Evolutionary conservation across 164 flowering plant species (phyloP), one percentile per base, ranked within the genome.

Genomic region (Aristolochia contorta): DNA sequence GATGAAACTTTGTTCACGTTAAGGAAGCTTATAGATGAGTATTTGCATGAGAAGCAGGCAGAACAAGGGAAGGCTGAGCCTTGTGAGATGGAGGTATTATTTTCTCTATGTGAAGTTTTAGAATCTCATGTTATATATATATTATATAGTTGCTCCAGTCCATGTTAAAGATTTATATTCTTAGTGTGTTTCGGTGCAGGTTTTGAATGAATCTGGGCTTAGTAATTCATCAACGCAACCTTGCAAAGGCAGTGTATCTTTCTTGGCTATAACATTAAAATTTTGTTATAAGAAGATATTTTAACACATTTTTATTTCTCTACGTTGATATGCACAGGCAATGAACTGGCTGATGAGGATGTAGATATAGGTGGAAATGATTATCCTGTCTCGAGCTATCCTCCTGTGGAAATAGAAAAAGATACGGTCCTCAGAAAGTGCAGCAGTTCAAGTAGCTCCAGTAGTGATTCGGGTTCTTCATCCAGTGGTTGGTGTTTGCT

Each of bases 321-420:
- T 13, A 13, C 9, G 55, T 61, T 25, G 1, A 18, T 63, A 37
- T 23, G 63, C 19, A 37, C 75, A 90, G 95, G 80, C 22, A 76
- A 79, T 72, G 86, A 76, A 18, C 72, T 66, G 0, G 72, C 67
- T 60, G 91, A 90, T 23, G 95, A 86, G 72, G 95, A 85, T 70
- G 77, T 84, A 30, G 95, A 87, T 74, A 82, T 86, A 61, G 91
- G 86, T 51, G 93, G 91, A 16, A 80, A 83, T 74, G 91, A 85
- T 76, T 80, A 79, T 30, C 87, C 84, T 33, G 66, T 69, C 20
- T 75, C 88, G 16, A 75, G 78, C 74, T 81, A 64, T 63, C 92
- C 89, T 58, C 78, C 88, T 18, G 73, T 85, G 37, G 84, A 82
- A 74, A 80, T 83, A 65, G 89, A 90, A 58, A 81, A 82, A 60